These are phyloP conservation scores for Globisporangium alternatum DNA, from an alignment of 352 stramenopile species.

Conservation along the genomic window DNA sequence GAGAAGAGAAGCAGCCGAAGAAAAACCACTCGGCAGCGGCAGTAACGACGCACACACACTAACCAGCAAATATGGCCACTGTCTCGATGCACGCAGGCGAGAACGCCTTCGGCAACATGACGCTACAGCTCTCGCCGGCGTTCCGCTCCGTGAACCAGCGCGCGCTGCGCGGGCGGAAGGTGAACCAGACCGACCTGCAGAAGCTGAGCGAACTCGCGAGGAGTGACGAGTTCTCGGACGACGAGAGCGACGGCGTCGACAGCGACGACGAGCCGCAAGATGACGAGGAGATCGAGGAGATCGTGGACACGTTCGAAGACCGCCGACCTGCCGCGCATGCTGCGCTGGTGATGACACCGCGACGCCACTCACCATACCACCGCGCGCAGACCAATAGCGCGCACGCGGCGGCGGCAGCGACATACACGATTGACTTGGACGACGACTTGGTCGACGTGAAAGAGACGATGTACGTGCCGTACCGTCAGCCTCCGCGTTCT, in stretches of 20 bases:
- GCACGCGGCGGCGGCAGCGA: constrained; percentile 43
- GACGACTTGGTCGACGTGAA: constrained; percentile 50
- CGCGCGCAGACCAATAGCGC: constrained; percentile 46
- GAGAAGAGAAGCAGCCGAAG: not conserved
- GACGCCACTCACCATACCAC: constrained; percentile 18
- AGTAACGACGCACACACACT: not conserved
- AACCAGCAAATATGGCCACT: constrained; percentile 35
- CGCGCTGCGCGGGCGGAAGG: constrained; percentile 33
- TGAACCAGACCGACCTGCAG: constrained; percentile 34
- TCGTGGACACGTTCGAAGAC: constrained; percentile 15
- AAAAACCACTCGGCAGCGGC: not conserved
- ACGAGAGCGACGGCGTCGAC: constrained; percentile 72
- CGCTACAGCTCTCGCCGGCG: constrained; percentile 46
- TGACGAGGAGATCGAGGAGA: constrained; percentile 20
- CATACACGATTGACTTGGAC: constrained; percentile 32
- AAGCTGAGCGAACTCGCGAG: constrained; percentile 67
- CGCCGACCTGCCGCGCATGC: constrained; percentile 1
- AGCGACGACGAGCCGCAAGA: constrained; percentile 46
- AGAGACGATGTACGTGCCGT: constrained; percentile 58
- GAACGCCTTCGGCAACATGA: constrained; percentile 48
- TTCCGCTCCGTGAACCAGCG: constrained; percentile 48
- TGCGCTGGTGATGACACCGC: constrained; percentile 13
- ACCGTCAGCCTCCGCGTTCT: constrained; percentile 25
- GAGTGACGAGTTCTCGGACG: constrained; percentile 81
- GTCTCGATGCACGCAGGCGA: constrained; percentile 56